Evolutionary conservation across 495 filamentous ascomycete species (phyloP).

Genomic region (Xylaria curta): DNA sequence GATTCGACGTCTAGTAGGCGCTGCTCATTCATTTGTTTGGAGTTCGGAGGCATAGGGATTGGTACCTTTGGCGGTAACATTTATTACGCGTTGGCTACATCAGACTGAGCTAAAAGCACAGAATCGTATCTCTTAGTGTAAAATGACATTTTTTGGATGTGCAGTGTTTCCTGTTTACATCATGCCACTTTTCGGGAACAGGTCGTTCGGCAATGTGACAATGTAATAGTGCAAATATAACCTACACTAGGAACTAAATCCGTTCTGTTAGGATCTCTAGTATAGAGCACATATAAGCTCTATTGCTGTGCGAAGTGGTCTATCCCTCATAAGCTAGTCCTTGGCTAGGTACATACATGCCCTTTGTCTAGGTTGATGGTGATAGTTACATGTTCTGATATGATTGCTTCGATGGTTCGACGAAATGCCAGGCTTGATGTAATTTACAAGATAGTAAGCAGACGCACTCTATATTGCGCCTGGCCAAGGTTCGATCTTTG

Average conservation of each 20-base stretch:
- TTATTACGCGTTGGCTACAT: background rate
- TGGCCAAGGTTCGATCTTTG: too few relatives aligned
- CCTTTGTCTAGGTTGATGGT: too few relatives aligned
- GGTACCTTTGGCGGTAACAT: background rate
- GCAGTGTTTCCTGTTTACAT: background rate
- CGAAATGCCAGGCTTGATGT: too few relatives aligned
- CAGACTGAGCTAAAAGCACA: background rate
- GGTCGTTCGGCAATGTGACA: background rate
- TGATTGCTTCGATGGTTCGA: too few relatives aligned
- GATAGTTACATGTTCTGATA: too few relatives aligned
- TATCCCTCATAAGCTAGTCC: too few relatives aligned
- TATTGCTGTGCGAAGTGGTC: too few relatives aligned
- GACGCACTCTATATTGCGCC: background rate
- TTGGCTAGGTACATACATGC: too few relatives aligned
- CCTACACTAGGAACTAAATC: background rate
- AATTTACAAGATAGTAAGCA: too few relatives aligned
- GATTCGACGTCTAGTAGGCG: slow-evolving; percentile 66
- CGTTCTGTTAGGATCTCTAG: too few relatives aligned
- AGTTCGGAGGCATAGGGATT: slow-evolving; percentile 10
- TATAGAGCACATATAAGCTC: too few relatives aligned
- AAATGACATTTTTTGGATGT: background rate
- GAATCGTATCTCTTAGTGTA: background rate
- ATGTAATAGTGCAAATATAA: background rate
- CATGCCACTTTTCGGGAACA: too few relatives aligned
- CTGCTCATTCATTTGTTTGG: slow-evolving; percentile 7